phyloP scores from a whole-genome alignment of 495 filamentous ascomycete species.

The Penicillium riverlandense region DNA sequence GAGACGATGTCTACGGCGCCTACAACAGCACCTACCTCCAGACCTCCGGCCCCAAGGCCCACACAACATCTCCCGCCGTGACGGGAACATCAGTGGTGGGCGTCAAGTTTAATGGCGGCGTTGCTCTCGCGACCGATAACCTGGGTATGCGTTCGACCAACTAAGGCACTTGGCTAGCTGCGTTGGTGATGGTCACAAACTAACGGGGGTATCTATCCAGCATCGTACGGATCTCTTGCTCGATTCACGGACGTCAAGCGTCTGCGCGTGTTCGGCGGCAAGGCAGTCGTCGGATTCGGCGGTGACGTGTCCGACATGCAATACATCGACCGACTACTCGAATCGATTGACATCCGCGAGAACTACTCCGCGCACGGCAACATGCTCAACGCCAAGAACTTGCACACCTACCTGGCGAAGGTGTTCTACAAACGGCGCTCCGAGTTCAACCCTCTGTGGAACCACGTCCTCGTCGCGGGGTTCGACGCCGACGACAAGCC shows the following conservation, averaged over 20 bases:
- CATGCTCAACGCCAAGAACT: conserved; percentile 77
- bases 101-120: conserved; percentile 91
- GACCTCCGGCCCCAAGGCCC: conserved; percentile 60
- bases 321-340: conserved; percentile 84
- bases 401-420: conserved; percentile 92
- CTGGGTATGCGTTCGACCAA: conserved; percentile 53
- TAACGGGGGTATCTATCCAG: conserved; percentile 32
- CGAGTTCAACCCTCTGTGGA: conserved; percentile 97
- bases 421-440: conserved; percentile 90
- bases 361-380: conserved; percentile 61
- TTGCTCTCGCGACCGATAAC: conserved; percentile 95
- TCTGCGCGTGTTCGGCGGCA: conserved; percentile 69
- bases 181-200: background rate
- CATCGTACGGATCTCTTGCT: conserved; percentile 94
- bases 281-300: conserved; percentile 77
- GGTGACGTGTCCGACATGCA: conserved; percentile 99
- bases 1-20: conserved; percentile 90
- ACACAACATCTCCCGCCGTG: conserved; percentile 86
- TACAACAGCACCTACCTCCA: conserved; percentile 85
- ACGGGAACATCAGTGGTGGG: conserved; percentile 94
- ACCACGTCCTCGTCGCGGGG: conserved; percentile 83
- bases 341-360: conserved; percentile 79
- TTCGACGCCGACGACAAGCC: conserved; percentile 73
- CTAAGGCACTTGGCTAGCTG: too few relatives aligned
- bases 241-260: conserved; percentile 92